phyloP scores from a whole-genome alignment of 805 yeast species.

The Martiniozyma abietophila region DNA sequence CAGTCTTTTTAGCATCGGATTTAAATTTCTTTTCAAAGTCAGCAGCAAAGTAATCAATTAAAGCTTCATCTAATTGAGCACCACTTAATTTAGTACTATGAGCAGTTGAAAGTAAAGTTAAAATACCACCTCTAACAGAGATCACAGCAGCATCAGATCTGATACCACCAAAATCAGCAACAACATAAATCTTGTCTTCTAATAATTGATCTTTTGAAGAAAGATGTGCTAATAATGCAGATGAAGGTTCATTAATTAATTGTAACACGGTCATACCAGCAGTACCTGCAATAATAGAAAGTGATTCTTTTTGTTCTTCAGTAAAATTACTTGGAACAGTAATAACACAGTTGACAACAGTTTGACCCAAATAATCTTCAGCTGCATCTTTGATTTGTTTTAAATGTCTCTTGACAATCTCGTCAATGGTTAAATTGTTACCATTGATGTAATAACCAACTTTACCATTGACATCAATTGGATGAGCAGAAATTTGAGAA shows the following conservation, averaged over 20 bases:
- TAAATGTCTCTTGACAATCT: slow-evolving; percentile 78
- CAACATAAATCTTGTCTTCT: slow-evolving; percentile 73
- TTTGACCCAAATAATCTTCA: slow-evolving; percentile 79
- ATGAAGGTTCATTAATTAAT: slow-evolving; percentile 84
- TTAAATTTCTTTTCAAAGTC: slow-evolving; percentile 88
- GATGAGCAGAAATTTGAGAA: slow-evolving; percentile 58
- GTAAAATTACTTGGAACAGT: slow-evolving; percentile 87
- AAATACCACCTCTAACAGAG: slow-evolving; percentile 87
- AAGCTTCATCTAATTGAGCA: slow-evolving; percentile 67
- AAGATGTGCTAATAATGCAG: slow-evolving; percentile 81
- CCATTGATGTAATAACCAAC: slow-evolving; percentile 58
- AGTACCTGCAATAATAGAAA: slow-evolving; percentile 50
- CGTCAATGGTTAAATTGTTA: slow-evolving; percentile 59
- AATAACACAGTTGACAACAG: slow-evolving; percentile 73
- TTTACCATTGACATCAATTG: slow-evolving; percentile 52
- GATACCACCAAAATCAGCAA: slow-evolving; percentile 94
- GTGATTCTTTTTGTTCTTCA: slow-evolving; percentile 57
- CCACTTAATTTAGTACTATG: slow-evolving; percentile 86
- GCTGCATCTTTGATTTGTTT: slow-evolving; percentile 79
- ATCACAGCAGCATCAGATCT: slow-evolving; percentile 93
- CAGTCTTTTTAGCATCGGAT: slow-evolving; percentile 69
- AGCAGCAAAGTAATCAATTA: slow-evolving; percentile 78
- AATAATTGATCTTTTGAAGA: slow-evolving; percentile 38
- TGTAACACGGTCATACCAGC: slow-evolving; percentile 80
- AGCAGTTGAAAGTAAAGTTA: slow-evolving; percentile 78